These are phyloP conservation scores for Yamadazyma diddensiae DNA, from an alignment of 1,139 yeast species.

Conservation along the genomic window DNA sequence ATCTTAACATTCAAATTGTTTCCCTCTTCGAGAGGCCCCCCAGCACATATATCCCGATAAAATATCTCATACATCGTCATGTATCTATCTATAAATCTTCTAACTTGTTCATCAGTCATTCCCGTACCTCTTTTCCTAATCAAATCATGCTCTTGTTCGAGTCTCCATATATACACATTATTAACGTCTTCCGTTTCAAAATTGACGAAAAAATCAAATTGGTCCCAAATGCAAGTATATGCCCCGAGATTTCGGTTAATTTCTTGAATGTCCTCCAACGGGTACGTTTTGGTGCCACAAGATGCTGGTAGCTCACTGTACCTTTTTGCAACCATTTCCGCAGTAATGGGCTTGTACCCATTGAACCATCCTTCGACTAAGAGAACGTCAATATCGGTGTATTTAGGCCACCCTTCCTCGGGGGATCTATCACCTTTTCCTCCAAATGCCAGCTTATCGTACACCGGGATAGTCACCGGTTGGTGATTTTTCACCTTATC, in stretches of 20 bases:
- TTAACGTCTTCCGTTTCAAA: conserved; percentile 52
- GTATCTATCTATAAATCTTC: conserved; percentile 70
- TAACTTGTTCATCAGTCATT: conserved; percentile 74
- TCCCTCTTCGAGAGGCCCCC: conserved; percentile 4
- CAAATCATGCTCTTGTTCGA: conserved; percentile 77
- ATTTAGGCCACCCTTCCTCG: conserved; percentile 30
- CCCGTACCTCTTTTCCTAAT: conserved; percentile 59
- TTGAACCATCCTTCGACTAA: conserved; percentile 94
- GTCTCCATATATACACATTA: conserved; percentile 78
- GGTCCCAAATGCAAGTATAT: conserved; percentile 58
- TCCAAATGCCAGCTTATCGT: conserved; percentile 69
- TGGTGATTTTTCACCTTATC: conserved; percentile 7
- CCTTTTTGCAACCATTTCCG: conserved; percentile 18
- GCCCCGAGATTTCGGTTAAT: conserved; percentile 48
- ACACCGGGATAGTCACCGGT: conserved; percentile 55
- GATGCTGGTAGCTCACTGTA: conserved; percentile 21
- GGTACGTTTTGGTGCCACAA: conserved; percentile 22
- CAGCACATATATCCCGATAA: conserved; percentile 33
- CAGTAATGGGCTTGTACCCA: conserved; percentile 57
- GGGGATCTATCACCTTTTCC: conserved; percentile 80
- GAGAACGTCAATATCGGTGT: conserved; percentile 52
- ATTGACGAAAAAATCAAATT: conserved; percentile 60
- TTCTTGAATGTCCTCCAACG: conserved; percentile 28
- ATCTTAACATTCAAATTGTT: conserved; percentile 6
- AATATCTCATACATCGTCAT: conserved; percentile 83